Percentiles rank a stretch among this genome's conserved stretches.
These are phyloP conservation scores for Backusella mclennaniae DNA, from an alignment of 192 early-diverging fungal genomes.

Conservation along the genomic window DNA sequence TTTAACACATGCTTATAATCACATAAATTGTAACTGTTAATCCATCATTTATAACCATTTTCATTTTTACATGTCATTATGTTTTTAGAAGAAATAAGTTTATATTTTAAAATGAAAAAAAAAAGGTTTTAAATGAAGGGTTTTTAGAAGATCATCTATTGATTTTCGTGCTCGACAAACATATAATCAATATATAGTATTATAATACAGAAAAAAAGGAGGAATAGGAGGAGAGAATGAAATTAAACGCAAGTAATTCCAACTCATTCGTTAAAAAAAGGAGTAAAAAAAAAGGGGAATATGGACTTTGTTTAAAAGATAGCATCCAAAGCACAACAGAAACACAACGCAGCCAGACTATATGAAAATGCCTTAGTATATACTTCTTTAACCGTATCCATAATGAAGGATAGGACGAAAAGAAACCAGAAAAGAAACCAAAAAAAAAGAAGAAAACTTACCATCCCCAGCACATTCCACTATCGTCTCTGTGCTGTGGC, in stretches of 20 bases:
- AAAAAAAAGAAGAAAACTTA: not conserved
- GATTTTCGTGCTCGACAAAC: not conserved
- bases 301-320: conserved; percentile 16
- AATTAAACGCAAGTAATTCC: not conserved
- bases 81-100: not conserved
- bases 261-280: not conserved
- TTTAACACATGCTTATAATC: not conserved
- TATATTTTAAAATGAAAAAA: not conserved
- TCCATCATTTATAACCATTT: not conserved
- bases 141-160: not conserved
- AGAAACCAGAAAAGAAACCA: not conserved
- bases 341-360: conserved; percentile 23
- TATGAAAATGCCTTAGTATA: not conserved
- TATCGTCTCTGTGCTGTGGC: conserved; percentile 11
- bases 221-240: not conserved
- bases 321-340: conserved; percentile 24
- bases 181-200: not conserved
- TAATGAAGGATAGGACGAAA: not conserved
- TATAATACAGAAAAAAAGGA: conserved; percentile 2
- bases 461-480: conserved; percentile 26
- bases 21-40: too few species aligned
- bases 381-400: not conserved
- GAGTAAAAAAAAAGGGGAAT: not conserved
- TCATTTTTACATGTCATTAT: not conserved
- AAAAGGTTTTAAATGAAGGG: not conserved